Conservation (phyloP, 495 filamentous ascomycete species). For the Usnea hakonensis region DNA sequence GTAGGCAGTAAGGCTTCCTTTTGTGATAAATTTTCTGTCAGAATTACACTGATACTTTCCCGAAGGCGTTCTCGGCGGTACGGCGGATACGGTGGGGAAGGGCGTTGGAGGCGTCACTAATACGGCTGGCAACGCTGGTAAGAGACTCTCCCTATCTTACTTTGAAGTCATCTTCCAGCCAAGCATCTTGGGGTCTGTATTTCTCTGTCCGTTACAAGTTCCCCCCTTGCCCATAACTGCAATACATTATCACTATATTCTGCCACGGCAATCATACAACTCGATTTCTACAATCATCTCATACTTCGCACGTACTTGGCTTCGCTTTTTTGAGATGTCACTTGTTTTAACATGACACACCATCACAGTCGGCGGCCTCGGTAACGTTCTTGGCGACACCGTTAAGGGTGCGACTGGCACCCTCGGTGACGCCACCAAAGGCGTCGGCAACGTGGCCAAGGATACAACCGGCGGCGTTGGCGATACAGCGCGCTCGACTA, state of each 20-base stretch:
- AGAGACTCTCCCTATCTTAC: neutral
- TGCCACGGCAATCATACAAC: neutral
- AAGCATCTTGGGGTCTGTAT: neutral
- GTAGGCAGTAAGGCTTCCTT: neutral
- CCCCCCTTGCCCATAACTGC: neutral
- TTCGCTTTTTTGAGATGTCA: too few relatives aligned
- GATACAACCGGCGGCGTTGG: conserved; percentile 4
- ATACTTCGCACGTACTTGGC: neutral
- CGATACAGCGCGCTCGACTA: conserved; percentile 1
- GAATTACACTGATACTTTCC: neutral
- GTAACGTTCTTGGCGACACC: conserved; percentile 12
- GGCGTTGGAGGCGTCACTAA: conserved; percentile 11
- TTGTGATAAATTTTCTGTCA: neutral
- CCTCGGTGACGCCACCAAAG: neutral
- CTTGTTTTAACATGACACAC: neutral
- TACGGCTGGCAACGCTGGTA: conserved; percentile 9
- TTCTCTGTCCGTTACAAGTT: too few relatives aligned
- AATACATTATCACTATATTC: neutral
- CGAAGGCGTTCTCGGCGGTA: conserved; percentile 2
- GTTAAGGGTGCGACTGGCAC: conserved; percentile 4
- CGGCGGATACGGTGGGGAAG: conserved; percentile 3
- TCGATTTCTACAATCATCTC: neutral
- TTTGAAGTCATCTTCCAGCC: neutral
- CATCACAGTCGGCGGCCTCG: conserved; percentile 7
- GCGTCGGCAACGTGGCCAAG: conserved; percentile 1